These are phyloP conservation scores for Globisporangium mamillatum DNA, from an alignment of 352 stramenopile species.

Conservation along the genomic window DNA sequence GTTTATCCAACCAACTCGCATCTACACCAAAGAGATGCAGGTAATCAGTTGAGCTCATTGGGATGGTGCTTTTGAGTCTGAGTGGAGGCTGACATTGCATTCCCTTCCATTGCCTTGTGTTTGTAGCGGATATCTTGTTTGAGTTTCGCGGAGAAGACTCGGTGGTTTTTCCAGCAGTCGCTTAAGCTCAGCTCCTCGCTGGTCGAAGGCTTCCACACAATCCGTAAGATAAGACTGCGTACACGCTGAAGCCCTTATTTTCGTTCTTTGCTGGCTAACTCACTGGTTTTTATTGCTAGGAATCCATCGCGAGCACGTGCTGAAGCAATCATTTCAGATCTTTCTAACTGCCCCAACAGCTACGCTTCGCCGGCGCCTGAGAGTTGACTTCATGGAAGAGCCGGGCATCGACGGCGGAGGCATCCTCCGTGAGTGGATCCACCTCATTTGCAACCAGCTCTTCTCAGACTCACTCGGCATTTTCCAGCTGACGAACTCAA, in stretches of 20 bases:
- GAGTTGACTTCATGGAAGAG: conserved; percentile 85
- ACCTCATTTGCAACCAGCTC: conserved; percentile 67
- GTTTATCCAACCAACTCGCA: conserved; percentile 1
- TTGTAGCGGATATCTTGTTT: conserved; percentile 37
- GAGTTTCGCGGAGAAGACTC: conserved; percentile 56
- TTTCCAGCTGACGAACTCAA: conserved; percentile 47
- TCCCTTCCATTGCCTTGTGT: neutral
- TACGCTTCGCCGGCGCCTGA: conserved; percentile 64
- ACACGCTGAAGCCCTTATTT: neutral
- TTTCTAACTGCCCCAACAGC: conserved; percentile 46
- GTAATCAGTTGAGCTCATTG: neutral
- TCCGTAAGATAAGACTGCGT: conserved; percentile 37
- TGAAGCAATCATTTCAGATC: conserved; percentile 67
- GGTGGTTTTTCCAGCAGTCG: conserved; percentile 68
- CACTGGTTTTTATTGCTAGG: conserved; percentile 21
- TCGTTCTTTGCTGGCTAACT: neutral
- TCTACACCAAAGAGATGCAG: conserved; percentile 21
- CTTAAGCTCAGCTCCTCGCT: conserved; percentile 55
- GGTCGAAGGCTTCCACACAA: conserved; percentile 56
- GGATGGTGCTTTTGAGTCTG: neutral
- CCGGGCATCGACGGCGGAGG: conserved; percentile 71
- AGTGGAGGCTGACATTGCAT: neutral
- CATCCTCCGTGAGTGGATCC: conserved; percentile 77
- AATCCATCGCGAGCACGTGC: conserved; percentile 59
- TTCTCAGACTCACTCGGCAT: conserved; percentile 49